Conservation (phyloP, 345 rosid species). For the Brassica rapa region DNA sequence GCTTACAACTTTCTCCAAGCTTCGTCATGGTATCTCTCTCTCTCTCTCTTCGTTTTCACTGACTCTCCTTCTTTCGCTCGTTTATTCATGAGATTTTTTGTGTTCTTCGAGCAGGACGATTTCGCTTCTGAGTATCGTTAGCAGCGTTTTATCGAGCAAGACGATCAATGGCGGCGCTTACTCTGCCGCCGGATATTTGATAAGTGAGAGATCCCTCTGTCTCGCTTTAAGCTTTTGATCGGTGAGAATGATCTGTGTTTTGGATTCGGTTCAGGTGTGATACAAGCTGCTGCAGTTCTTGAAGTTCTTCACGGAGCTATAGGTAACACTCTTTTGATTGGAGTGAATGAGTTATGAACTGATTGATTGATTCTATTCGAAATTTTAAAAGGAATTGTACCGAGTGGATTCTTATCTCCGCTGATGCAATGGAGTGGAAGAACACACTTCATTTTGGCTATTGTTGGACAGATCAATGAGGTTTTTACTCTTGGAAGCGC, state of each 20-base stretch:
- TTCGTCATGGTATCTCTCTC: conserved; percentile 52
- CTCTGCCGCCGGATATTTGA: conserved; percentile 66
- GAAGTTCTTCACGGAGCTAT: conserved; percentile 61
- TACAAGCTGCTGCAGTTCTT: conserved; percentile 59
- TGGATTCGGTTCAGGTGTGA: conserved; percentile 47
- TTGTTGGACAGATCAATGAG: conserved; percentile 58
- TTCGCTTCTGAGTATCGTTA: conserved; percentile 50
- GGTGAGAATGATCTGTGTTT: background rate
- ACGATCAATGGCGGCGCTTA: conserved; percentile 56
- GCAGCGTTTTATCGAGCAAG: conserved; percentile 38
- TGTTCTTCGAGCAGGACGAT: conserved; percentile 47
- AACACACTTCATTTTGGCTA: conserved; percentile 61
- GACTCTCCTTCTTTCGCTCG: conserved; percentile 1
- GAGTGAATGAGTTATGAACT: background rate
- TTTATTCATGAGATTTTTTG: background rate
- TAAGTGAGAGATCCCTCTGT: conserved; percentile 42
- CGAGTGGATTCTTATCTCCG: conserved; percentile 78
- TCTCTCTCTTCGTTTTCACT: background rate
- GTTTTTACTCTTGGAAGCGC: conserved; percentile 33
- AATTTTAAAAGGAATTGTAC: conserved; percentile 56
- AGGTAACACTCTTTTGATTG: conserved; percentile 42
- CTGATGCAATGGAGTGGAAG: conserved; percentile 87
- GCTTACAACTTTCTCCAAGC: conserved; percentile 76
- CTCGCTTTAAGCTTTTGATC: background rate
- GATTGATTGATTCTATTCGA: background rate